phyloP scores from a whole-genome alignment of 1,139 yeast species.

The Kodamaea suecica region DNA sequence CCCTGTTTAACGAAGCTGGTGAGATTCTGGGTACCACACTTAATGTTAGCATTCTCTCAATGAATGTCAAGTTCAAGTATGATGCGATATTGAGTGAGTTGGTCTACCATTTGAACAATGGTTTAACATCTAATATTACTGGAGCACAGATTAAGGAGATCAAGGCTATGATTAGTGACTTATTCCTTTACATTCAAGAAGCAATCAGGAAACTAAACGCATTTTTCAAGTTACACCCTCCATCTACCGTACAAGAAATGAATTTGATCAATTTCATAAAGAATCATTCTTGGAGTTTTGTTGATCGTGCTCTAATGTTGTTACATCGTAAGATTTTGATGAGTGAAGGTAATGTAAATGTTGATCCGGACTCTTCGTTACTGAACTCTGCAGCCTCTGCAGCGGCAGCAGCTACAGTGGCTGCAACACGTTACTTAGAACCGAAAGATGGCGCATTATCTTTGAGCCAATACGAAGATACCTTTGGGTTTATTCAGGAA shows the following conservation, averaged over 20 bases:
- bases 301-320: slow-evolving; percentile 54
- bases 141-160: slow-evolving; percentile 41
- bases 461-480: slow-evolving; percentile 40
- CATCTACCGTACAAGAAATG: slow-evolving; percentile 37
- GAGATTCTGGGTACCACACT: slow-evolving; percentile 24
- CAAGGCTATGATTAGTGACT: slow-evolving; percentile 46
- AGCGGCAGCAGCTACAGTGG: slow-evolving; percentile 13
- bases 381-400: slow-evolving; percentile 14
- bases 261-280: slow-evolving; percentile 48
- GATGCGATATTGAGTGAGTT: slow-evolving; percentile 52
- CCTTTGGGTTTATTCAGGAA: slow-evolving; percentile 40
- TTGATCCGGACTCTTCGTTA: slow-evolving; percentile 4
- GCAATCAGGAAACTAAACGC: slow-evolving; percentile 30
- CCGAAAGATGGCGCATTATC: slow-evolving; percentile 29
- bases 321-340: slow-evolving; percentile 52
- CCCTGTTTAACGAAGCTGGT: slow-evolving; percentile 25
- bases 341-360: slow-evolving; percentile 19
- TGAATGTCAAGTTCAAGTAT: slow-evolving; percentile 53
- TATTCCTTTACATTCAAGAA: slow-evolving; percentile 48
- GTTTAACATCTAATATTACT: slow-evolving; percentile 35
- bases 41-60: slow-evolving; percentile 39
- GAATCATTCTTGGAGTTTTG: slow-evolving; percentile 51
- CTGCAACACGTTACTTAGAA: slow-evolving; percentile 7
- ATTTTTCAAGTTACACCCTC: slow-evolving; percentile 18
- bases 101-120: slow-evolving; percentile 42